Evolutionary conservation across 2,329 filamentous ascomycete species (phyloP).

Genomic region (Fusarium newnesense): DNA sequence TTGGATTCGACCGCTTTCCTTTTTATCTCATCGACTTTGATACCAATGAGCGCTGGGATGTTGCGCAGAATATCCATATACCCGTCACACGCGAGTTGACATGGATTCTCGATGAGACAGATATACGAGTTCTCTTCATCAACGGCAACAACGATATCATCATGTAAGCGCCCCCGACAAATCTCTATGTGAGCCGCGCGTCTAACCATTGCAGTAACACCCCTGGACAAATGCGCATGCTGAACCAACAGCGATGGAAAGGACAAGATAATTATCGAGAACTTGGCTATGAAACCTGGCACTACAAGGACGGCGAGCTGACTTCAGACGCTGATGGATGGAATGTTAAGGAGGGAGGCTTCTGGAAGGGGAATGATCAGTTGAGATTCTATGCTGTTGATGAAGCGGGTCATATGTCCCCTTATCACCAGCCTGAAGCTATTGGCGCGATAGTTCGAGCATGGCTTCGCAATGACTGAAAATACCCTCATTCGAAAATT

Average conservation of each 20-base stretch:
- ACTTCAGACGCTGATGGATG: neutral
- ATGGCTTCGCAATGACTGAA: slow-evolving; percentile 13
- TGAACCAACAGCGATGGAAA: slow-evolving; percentile 14
- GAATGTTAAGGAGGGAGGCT: slow-evolving; percentile 1
- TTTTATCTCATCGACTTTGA: slow-evolving; percentile 22
- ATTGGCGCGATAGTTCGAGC: slow-evolving; percentile 4
- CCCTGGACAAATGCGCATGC: slow-evolving; percentile 27
- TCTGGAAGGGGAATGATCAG: slow-evolving; percentile 24
- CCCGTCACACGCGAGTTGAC: slow-evolving; percentile 22
- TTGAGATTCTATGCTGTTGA: slow-evolving; percentile 28
- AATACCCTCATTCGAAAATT: rapidly evolving
- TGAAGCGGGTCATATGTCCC: slow-evolving; percentile 20
- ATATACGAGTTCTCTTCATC: slow-evolving; percentile 12
- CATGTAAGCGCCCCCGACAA: neutral
- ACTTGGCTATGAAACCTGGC: neutral
- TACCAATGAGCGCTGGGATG: slow-evolving; percentile 15
- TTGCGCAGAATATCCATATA: slow-evolving; percentile 6
- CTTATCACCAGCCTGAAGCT: slow-evolving; percentile 21
- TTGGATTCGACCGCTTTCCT: slow-evolving; percentile 6
- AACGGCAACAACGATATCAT: slow-evolving; percentile 27
- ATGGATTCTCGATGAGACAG: slow-evolving; percentile 10
- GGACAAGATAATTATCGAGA: neutral
- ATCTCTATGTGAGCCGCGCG: rapidly evolving
- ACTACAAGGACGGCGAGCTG: slow-evolving; percentile 12
- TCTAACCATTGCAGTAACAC: slow-evolving; percentile 2